phyloP scores from a whole-genome alignment of 2,329 filamentous ascomycete genomes.

The Alternaria consortialis region DNA sequence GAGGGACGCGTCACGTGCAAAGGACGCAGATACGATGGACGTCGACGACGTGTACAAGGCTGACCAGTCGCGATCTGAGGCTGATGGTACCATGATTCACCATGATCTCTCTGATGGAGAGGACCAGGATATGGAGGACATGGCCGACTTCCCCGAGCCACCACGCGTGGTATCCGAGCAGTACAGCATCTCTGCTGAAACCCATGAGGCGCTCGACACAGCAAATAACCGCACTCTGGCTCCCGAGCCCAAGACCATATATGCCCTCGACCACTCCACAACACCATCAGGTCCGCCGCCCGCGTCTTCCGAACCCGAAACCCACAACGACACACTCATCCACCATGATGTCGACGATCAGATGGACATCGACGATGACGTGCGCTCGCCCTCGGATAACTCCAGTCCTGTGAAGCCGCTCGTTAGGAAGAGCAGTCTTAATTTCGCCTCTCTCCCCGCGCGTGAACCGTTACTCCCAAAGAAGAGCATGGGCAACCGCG shows the following conservation, averaged over 20 bases:
- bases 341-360: constrained; percentile 50
- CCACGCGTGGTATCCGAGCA: constrained; percentile 37
- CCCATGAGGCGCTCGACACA: constrained; percentile 43
- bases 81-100: constrained; percentile 38
- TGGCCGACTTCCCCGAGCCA: constrained; percentile 33
- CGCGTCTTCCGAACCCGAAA: constrained; percentile 28
- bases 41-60: constrained; percentile 40
- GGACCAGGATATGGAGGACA: constrained; percentile 31
- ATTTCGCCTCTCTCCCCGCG: constrained; percentile 90
- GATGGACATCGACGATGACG: constrained; percentile 61
- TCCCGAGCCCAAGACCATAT: constrained; percentile 36
- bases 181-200: constrained; percentile 45
- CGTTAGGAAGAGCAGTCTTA: constrained; percentile 92
- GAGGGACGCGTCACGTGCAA: constrained; percentile 34
- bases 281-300: constrained; percentile 34
- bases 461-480: constrained; percentile 86
- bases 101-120: constrained; percentile 32
- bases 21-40: constrained; percentile 40
- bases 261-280: constrained; percentile 29
- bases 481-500: constrained; percentile 78
- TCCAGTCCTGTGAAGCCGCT: constrained; percentile 79
- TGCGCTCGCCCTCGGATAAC: constrained; percentile 70
- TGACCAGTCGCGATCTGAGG: constrained; percentile 30
- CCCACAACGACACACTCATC: constrained; percentile 41
- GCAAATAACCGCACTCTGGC: constrained; percentile 31